Percentiles rank a stretch among this genome's conserved stretches.
Conservation (phyloP, 306 rosid species). For the Quercus gilva region DNA sequence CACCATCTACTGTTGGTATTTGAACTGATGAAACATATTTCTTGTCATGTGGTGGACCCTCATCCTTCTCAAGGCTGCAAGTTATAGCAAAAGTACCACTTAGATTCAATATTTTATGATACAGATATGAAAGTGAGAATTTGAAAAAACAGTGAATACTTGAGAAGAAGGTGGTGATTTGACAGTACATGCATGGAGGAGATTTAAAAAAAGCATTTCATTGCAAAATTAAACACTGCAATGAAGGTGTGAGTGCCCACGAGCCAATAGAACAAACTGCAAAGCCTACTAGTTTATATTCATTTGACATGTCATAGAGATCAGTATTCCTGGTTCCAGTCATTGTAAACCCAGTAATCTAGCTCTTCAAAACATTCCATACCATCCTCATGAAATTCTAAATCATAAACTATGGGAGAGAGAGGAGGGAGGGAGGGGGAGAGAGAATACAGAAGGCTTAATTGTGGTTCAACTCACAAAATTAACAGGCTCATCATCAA, state of each 20-base stretch:
- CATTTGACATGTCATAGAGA: neutral
- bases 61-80: constrained; percentile 49
- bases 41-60: constrained; percentile 62
- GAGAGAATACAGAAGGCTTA: too few relatives aligned
- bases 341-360: neutral
- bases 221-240: neutral
- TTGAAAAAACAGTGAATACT: neutral
- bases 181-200: neutral
- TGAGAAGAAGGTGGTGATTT: neutral
- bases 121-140: neutral
- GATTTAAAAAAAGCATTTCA: neutral
- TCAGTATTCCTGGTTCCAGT: too few relatives aligned
- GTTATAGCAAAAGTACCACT: neutral
- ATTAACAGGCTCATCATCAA: neutral
- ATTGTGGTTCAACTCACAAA: neutral
- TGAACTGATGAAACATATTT: constrained; percentile 43
- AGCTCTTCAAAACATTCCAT: neutral
- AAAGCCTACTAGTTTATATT: neutral
- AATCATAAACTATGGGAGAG: too few relatives aligned
- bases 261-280: neutral
- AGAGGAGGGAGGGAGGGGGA: too few relatives aligned
- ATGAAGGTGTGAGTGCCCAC: neutral
- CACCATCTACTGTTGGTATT: constrained; percentile 27
- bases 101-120: neutral
- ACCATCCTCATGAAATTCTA: neutral